phyloP scores from a whole-genome alignment of 2,329 filamentous ascomycete species.

The Pseudohalonectria lignicola region DNA sequence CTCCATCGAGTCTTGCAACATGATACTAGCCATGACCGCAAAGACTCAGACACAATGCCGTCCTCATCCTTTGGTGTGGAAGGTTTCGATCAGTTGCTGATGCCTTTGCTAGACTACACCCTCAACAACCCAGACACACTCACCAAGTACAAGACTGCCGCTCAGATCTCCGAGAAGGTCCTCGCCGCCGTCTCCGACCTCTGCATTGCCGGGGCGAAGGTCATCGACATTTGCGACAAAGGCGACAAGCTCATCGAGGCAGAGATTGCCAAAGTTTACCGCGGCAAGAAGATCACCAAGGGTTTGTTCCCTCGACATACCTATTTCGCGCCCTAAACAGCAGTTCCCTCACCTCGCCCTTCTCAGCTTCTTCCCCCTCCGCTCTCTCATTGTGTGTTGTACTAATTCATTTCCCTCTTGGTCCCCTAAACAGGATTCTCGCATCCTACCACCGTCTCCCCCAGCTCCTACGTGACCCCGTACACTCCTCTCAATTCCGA shows the following conservation, averaged over 20 bases:
- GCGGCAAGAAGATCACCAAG: constrained; percentile 94
- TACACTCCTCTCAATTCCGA: constrained; percentile 90
- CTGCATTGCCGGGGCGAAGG: constrained; percentile 78
- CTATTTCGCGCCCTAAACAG: no score
- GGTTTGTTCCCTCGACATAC: no score
- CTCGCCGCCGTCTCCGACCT: constrained; percentile 70
- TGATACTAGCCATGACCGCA: no score
- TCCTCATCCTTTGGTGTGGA: no score
- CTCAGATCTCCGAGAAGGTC: constrained; percentile 90
- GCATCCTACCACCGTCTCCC: constrained; percentile 91
- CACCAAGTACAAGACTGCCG: constrained; percentile 98
- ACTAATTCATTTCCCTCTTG: neutral
- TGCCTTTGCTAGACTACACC: constrained; percentile 58
- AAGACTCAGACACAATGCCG: no score
- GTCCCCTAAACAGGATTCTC: constrained; percentile 82
- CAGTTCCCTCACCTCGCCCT: no score
- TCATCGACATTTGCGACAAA: constrained; percentile 88
- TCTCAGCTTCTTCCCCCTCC: neutral
- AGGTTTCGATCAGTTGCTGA: neutral
- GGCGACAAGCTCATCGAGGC: constrained; percentile 92
- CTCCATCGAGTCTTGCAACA: no score
- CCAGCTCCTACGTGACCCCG: constrained; percentile 86
- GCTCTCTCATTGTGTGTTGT: no score
- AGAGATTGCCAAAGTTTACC: constrained; percentile 91
- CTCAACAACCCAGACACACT: constrained; percentile 89